These are phyloP conservation scores for Scedosporium dehoogii DNA, from an alignment of 2,329 filamentous ascomycete genomes.

Conservation along the genomic window DNA sequence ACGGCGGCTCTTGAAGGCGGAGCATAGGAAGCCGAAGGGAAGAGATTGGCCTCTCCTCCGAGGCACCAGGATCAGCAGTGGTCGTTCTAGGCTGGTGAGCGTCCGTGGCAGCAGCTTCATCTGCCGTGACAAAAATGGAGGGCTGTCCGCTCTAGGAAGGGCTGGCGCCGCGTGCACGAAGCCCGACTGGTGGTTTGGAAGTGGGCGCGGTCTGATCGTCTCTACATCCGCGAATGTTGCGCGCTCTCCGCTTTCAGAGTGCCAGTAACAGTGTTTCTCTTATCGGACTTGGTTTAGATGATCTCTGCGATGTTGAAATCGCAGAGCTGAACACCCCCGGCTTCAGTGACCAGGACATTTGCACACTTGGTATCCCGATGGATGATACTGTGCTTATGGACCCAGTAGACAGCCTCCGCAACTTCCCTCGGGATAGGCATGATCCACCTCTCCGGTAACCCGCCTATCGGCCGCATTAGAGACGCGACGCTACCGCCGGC, in stretches of 20 bases:
- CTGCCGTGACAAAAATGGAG: no score
- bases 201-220: constrained; percentile 25
- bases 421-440: constrained; percentile 58
- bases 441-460: constrained; percentile 60
- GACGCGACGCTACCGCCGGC: constrained; percentile 74
- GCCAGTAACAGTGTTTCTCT: constrained; percentile 71
- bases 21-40: no score
- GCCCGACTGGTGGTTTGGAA: no score
- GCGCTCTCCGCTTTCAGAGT: constrained; percentile 41
- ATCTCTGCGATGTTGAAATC: constrained; percentile 78
- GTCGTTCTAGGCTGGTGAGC: no score
- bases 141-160: no score
- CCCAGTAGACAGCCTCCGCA: constrained; percentile 56
- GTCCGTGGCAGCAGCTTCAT: no score
- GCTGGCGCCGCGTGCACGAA: no score
- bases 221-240: constrained; percentile 31
- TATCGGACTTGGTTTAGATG: constrained; percentile 64
- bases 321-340: constrained; percentile 68
- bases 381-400: constrained; percentile 59
- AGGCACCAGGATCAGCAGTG: no score
- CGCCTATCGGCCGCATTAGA: constrained; percentile 57
- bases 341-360: constrained; percentile 71
- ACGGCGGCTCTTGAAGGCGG: no score
- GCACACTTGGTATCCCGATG: constrained; percentile 67
- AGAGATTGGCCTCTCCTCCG: no score